Conservation (phyloP, 116 monocot genomes). For the Dioscorea cayenensis region DNA sequence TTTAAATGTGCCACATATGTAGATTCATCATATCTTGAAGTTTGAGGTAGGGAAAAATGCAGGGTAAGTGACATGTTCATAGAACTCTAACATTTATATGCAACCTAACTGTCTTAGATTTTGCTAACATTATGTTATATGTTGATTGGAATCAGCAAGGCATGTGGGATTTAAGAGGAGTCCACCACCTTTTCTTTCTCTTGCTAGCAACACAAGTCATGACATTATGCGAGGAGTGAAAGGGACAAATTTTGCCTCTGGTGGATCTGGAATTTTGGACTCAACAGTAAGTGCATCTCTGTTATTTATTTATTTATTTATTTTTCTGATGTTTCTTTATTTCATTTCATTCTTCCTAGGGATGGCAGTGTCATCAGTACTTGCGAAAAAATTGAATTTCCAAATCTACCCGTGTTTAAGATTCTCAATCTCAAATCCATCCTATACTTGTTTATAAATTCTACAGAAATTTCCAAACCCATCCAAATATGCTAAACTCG, state of each 20-base stretch:
- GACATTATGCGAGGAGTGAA: conserved; percentile 25
- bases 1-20: background rate
- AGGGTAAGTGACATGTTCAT: no score
- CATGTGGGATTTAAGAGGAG: conserved; percentile 62
- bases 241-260: conserved; percentile 63
- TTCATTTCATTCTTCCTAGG: background rate
- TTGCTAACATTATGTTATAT: background rate
- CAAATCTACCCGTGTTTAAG: no score
- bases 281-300: conserved; percentile 19
- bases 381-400: no score
- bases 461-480: no score
- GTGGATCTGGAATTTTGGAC: conserved; percentile 62
- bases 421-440: no score
- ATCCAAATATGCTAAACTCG: no score
- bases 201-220: conserved; percentile 30
- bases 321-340: background rate
- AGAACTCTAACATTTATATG: background rate
- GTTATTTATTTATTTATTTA: background rate
- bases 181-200: conserved; percentile 56
- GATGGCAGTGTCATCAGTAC: no score
- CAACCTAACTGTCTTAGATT: background rate
- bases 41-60: no score
- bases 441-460: no score
- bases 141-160: conserved; percentile 26
- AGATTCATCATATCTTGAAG: no score